Base-by-base conservation (phyloP, 768 basidiomycete species). In the Mycena vitilis region DNA sequence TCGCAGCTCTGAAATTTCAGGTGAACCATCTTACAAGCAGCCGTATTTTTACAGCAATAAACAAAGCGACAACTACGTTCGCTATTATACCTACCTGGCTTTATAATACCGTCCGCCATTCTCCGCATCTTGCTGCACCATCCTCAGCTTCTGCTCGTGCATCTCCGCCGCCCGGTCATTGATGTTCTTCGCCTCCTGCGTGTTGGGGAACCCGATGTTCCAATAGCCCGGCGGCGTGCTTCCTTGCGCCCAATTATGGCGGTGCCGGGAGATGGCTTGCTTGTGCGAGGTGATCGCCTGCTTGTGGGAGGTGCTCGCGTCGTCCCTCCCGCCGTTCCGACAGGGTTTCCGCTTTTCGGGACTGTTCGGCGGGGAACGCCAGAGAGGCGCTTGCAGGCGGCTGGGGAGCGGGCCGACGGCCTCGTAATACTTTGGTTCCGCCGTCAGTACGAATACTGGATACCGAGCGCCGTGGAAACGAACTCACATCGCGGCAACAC, bases 151-250 rank as follows among this genome's bases (percentile, higher is more conserved):
- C 77, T 84, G 82, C 72, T 79, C 79, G 70, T 93, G 89, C 87
- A 95, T 94, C 74, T 87, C 86, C 64, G 83, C 85, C 11, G 95
- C 96, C 65, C 81, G 81, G 66, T 82, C 80, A 77, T 97, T 97
- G 73, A 97, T 95, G 61, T 85, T 85, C 53, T 83, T 85, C 18
- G 88, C 90, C 75, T 94, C 88, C 77, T 96, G 95, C 5, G 95
- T 96, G 71, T 84, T 83, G 1, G 96, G 96, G 76, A 98, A 96
- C 1, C 92, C 95, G 65, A 96, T 95, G 63, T 91, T 84, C 94
- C 95, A 96, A 78, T 94, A 97, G 18, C 88, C 89, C 0, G 94
- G 95, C 13, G 96, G 96, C 2, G 94, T 95, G 57, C 83, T 85
- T 1, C 89, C 84, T 53, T 88, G 84, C 36, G 83, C 83, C 93